Conservation (phyloP, 495 filamentous ascomycete species). For the Trichoderma asperelloides region DNA sequence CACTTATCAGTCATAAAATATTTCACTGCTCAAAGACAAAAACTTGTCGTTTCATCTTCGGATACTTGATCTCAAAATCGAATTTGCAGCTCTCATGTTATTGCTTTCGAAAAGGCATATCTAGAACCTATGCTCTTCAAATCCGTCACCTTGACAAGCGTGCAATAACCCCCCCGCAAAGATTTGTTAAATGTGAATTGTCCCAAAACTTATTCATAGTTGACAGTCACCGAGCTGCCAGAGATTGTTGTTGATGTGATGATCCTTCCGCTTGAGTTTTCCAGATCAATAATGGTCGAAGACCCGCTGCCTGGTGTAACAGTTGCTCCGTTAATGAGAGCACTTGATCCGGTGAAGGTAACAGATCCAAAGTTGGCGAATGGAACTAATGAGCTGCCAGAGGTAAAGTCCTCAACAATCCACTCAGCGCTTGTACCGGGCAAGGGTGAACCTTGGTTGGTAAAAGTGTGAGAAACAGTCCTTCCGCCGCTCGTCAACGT, state of each 20-base stretch:
- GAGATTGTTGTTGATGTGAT: conserved; percentile 19
- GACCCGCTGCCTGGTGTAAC: conserved; percentile 21
- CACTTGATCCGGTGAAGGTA: conserved; percentile 33
- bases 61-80: neutral
- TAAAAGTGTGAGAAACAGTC: conserved; percentile 43
- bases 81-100: neutral
- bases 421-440: conserved; percentile 51
- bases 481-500: conserved; percentile 48
- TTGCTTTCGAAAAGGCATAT: neutral
- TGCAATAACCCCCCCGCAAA: neutral
- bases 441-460: conserved; percentile 16
- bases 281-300: conserved; percentile 35
- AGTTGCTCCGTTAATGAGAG: conserved; percentile 25
- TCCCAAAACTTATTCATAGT: neutral
- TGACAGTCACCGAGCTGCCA: conserved; percentile 6
- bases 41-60: too few relatives aligned
- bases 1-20: too few relatives aligned
- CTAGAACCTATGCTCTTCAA: neutral
- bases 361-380: conserved; percentile 48
- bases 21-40: too few relatives aligned
- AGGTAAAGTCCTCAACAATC: conserved; percentile 58
- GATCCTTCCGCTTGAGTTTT: conserved; percentile 32
- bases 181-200: neutral
- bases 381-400: conserved; percentile 37
- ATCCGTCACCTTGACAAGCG: neutral